Evolutionary conservation across 768 basidiomycete species (phyloP), one percentile per base, ranked within the genome.

Genomic region (Rickenella mellea): DNA sequence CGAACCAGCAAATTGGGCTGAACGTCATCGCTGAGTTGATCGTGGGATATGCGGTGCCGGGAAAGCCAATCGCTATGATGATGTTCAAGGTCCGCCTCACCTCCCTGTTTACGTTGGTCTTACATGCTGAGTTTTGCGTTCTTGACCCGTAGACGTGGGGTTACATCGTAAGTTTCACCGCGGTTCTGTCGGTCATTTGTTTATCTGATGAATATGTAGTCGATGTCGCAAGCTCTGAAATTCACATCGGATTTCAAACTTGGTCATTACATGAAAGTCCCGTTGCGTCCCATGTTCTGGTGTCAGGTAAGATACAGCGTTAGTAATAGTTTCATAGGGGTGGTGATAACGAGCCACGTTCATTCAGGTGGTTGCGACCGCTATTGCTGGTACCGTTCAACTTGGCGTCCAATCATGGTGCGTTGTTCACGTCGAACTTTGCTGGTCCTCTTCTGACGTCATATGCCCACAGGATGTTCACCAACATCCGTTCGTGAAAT

Each of bases 211-310:
- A 27, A 55, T 30, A 6, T 5, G 19, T 8, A 6, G 11, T 38
- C 60, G 8, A 64, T 67, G 64, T 35, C 53, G 15, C 55, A 59
- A 60, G 83, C 84, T 1, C 56, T 87, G 33, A 63, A 63, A 33
- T 89, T 88, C 64, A 73, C 80, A 2, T 67, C 73, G 6, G 83
- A 88, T 62, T 78, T 88, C 56, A 89, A 90, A 59, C 78, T 85
- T 37, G 83, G 80, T 10, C 83, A 83, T 51, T 67, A 67, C 50
- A 81, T 78, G 77, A 83, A 83, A 61, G 70, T 88, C 39, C 79
- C 83, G 2, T 84, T 82, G 2, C 70, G 77, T 5, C 50, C 70
- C 30, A 87, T 87, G 76, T 91, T 91, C 65, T 68, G 60, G 55
- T 69, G 67, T 17, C 33, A 36, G 33, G n/a, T n/a, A n/a, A n/a